These are phyloP conservation scores for Mucor saturninus DNA, from an alignment of 371 early-diverging fungal species.

Conservation along the genomic window DNA sequence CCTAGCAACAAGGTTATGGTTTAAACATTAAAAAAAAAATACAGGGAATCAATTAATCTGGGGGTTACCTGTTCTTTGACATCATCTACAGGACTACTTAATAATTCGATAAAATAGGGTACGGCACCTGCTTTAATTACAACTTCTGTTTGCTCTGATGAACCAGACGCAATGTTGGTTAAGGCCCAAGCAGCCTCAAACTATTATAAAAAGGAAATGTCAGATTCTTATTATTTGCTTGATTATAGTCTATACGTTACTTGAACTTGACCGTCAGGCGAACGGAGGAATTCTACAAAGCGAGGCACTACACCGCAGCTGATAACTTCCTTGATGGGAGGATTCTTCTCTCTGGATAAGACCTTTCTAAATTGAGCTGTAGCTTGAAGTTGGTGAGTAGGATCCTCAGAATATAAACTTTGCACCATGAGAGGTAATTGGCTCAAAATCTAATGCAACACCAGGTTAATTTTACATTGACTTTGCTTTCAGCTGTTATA, in stretches of 20 bases:
- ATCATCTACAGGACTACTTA: constrained; percentile 83
- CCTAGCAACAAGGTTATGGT: constrained; percentile 48
- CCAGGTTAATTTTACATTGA: neutral
- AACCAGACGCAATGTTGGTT: constrained; percentile 99
- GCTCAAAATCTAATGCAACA: constrained; percentile 42
- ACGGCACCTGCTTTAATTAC: constrained; percentile 95
- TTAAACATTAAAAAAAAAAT: neutral
- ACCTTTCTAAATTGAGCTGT: constrained; percentile 93
- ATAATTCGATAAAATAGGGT: constrained; percentile 89
- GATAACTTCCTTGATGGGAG: constrained; percentile 98
- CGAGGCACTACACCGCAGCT: constrained; percentile 93
- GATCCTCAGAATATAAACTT: constrained; percentile 74
- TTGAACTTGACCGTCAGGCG: constrained; percentile 81
- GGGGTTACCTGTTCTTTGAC: constrained; percentile 91
- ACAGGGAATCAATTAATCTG: neutral
- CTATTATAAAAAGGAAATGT: constrained; percentile 49
- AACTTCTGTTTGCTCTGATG: constrained; percentile 92
- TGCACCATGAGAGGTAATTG: constrained; percentile 78
- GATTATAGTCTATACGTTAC: constrained; percentile 50
- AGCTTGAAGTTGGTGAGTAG: constrained; percentile 79
- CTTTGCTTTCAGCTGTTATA: constrained; percentile 18
- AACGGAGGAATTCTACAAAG: constrained; percentile 93
- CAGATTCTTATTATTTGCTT: neutral
- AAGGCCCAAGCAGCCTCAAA: constrained; percentile 99
- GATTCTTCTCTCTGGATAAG: constrained; percentile 95